Conservation (phyloP, 2,329 filamentous ascomycete species). For the Annulohypoxylon truncatum region DNA sequence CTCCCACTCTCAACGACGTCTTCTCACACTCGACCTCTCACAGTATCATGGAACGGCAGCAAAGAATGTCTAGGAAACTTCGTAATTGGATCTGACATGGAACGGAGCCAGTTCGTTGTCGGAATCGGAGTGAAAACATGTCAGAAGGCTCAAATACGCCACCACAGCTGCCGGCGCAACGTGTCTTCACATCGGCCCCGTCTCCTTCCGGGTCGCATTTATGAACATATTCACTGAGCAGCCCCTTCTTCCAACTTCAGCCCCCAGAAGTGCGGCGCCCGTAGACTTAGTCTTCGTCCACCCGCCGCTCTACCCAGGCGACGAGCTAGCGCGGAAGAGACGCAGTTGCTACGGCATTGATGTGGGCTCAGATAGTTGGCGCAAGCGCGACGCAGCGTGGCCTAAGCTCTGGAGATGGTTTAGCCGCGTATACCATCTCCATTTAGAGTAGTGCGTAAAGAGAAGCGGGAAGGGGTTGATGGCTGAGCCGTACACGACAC, state of each 20-base stretch:
- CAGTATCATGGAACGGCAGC: background rate
- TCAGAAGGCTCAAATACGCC: background rate
- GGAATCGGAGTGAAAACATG: background rate
- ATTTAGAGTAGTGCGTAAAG: background rate
- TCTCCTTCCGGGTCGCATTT: background rate
- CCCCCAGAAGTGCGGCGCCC: conserved; percentile 17
- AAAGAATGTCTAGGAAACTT: background rate
- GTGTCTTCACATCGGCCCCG: background rate
- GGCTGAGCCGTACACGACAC: background rate
- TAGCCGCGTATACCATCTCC: conserved; percentile 18
- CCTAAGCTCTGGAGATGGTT: conserved; percentile 22
- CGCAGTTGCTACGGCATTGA: background rate
- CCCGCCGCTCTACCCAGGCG: background rate
- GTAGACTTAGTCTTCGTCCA: conserved; percentile 20
- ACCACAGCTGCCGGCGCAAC: background rate
- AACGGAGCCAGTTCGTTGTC: background rate
- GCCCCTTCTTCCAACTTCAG: conserved; percentile 13
- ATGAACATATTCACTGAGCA: background rate
- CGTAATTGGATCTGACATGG: background rate
- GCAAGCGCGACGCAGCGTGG: conserved; percentile 4
- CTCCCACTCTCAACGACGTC: background rate
- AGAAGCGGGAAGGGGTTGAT: background rate
- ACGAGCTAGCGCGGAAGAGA: conserved; percentile 9
- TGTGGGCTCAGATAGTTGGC: background rate
- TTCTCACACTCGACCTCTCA: background rate